Percentiles rank a stretch among this genome's conserved stretches.
Evolutionary conservation across 1,284 basidiomycete species (phyloP).

Genomic region (Cutaneotrichosporon cyanovorans): DNA sequence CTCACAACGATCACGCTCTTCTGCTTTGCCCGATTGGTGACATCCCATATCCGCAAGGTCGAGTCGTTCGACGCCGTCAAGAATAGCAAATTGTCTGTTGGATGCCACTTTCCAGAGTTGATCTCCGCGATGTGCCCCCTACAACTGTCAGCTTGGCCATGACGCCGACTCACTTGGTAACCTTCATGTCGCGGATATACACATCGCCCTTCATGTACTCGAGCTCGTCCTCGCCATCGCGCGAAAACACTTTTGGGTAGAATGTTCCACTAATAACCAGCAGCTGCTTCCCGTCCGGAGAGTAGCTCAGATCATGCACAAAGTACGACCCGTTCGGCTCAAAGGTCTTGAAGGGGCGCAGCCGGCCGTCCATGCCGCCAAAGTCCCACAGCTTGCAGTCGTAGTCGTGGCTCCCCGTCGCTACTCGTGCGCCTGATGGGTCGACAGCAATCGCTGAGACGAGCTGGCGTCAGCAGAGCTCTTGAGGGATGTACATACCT

Average conservation of each 20-base stretch:
- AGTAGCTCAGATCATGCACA: conserved; percentile 81
- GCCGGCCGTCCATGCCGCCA: conserved; percentile 81
- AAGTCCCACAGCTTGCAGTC: conserved; percentile 99
- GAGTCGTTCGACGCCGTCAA: conserved; percentile 92
- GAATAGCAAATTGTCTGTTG: conserved; percentile 70
- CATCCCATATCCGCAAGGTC: conserved; percentile 92
- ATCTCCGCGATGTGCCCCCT: conserved; percentile 93
- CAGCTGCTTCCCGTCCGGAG: conserved; percentile 74
- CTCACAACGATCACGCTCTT: conserved; percentile 92
- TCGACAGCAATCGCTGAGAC: conserved; percentile 87
- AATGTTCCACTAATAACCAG: conserved; percentile 79
- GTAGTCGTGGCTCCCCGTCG: conserved; percentile 92
- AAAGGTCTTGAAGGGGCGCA: conserved; percentile 91
- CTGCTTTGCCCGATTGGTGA: conserved; percentile 78
- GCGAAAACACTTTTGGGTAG: conserved; percentile 79
- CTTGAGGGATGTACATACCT: conserved; percentile 45
- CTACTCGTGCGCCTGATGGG: conserved; percentile 81
- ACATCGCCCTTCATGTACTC: conserved; percentile 92
- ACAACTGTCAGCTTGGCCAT: conserved; percentile 3
- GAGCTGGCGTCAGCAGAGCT: conserved; percentile 49
- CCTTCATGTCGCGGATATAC: conserved; percentile 97
- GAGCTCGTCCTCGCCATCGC: conserved; percentile 83
- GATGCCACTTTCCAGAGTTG: conserved; percentile 85
- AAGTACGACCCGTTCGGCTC: conserved; percentile 90
- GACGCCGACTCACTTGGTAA: conserved; percentile 62